Percentiles rank a stretch among this genome's conserved stretches.
Conservation (phyloP, 2,329 filamentous ascomycete species). For the Cercospora berteroae region DNA sequence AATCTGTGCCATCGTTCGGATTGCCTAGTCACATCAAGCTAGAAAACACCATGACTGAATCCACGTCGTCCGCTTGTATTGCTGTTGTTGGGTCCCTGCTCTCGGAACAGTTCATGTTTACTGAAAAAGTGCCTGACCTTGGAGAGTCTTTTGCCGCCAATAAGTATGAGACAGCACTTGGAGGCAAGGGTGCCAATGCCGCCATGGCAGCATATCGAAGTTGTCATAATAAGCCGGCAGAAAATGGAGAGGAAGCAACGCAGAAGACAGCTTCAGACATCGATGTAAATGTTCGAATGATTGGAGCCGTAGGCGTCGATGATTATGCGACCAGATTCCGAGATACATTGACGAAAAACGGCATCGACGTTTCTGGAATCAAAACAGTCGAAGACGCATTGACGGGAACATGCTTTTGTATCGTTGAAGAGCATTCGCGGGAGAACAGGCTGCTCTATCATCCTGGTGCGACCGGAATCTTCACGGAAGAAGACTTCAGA, state of each 20-base stretch:
- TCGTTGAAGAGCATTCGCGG: neutral
- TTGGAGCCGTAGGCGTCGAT: neutral
- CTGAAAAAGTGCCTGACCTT: neutral
- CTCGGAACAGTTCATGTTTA: neutral
- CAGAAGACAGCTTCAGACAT: neutral
- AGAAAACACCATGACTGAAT: no score
- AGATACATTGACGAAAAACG: neutral
- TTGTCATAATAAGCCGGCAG: neutral
- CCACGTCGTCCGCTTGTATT: no score
- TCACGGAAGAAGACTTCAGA: neutral
- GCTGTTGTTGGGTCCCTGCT: no score
- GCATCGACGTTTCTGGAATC: neutral
- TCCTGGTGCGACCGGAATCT: neutral
- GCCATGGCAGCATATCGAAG: neutral
- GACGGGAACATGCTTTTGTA: neutral
- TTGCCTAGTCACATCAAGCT: no score
- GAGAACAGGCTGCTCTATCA: neutral
- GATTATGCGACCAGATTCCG: neutral
- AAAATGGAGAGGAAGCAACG: neutral
- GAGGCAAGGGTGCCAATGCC: neutral
- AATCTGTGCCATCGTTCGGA: no score
- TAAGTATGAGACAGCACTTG: neutral
- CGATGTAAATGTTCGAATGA: neutral
- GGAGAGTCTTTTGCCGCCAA: neutral
- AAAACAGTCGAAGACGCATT: neutral